Evolutionary conservation across 1,139 yeast genomes (phyloP), one percentile per base, ranked within the genome.

Genomic region (Entelexis paramagnoliae): DNA sequence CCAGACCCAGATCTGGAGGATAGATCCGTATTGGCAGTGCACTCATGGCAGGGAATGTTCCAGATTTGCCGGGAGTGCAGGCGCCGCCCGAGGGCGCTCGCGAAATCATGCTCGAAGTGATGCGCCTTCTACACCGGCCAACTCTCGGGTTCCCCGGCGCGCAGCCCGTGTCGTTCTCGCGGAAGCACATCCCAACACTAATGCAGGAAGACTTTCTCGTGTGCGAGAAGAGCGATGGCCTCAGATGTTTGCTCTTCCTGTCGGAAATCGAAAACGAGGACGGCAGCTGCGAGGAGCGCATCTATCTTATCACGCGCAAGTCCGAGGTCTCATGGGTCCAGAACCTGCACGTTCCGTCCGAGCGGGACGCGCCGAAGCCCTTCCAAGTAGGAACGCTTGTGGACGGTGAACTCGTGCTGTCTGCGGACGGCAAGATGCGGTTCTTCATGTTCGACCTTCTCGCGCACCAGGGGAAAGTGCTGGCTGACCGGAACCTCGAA

Each of bases 171-270:
- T 86, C 96, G 35, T 89, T 93, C 65, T 81, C 86, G 46, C 73
- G 87, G 54, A 72, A 73, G 40, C 96, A 89, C 68, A 72, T 91
- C 39, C 79, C 79, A 50, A 78, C 80, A 35, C 69, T 91, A 48
- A 65, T 76, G 64, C 70, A 71, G 3, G 76, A 76, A 51, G 88
- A 83, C 62, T 91, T 88, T 64, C 83, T 80, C 62, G 98, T 91
- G 0, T 91, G 98, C 69, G 99, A 93, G 64, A 93, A 93, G 66
- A 80, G 94, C 0, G 98, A 93, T 67, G 99, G 99, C 0, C 71
- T 91, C 51, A 73, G 99, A 52, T 86, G 94, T 55, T 70, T 91
- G 42, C 71, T 86, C 62, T 89, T 84, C 62, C 81, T 87, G 2
- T 79, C 86, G 3, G 83, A 81, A 19, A 89, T 83, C 62, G 48